These are phyloP conservation scores for Diplotaxis tenuifolia DNA, from an alignment of 345 rosid species.

Conservation along the genomic window DNA sequence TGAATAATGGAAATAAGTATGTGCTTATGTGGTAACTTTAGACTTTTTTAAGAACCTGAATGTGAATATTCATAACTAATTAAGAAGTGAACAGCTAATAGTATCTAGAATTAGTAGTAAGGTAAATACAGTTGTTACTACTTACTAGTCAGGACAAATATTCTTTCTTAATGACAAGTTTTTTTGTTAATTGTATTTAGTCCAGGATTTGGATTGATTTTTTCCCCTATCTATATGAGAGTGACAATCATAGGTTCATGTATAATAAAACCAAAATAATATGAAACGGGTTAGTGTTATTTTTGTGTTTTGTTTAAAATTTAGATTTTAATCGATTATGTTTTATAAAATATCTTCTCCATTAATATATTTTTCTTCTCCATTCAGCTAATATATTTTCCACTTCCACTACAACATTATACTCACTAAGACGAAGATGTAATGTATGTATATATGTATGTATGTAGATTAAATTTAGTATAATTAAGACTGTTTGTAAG, in stretches of 20 bases:
- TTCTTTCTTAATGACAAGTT: conserved; percentile 1
- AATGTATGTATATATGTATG: too few species aligned
- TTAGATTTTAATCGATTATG: too few species aligned
- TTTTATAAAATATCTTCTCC: too few species aligned
- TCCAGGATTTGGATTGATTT: not conserved
- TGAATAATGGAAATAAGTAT: not conserved
- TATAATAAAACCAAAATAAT: too few species aligned
- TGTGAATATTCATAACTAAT: not conserved
- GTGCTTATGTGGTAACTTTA: conserved; percentile 6
- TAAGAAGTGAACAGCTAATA: conserved; percentile 9
- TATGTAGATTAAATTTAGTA: not conserved
- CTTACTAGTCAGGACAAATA: not conserved
- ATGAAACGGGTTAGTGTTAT: too few species aligned
- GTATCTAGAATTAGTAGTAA: not conserved
- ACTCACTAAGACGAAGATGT: not conserved
- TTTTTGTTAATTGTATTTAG: not conserved
- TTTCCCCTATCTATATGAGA: too few species aligned
- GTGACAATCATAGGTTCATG: too few species aligned
- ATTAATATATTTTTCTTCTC: too few species aligned
- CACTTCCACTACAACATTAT: not conserved
- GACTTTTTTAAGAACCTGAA: not conserved
- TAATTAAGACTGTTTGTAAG: not conserved
- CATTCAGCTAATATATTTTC: too few species aligned
- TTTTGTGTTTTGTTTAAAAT: too few species aligned
- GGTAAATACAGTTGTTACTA: not conserved